Base-by-base conservation (phyloP, 2,329 filamentous ascomycete genomes). In the Xylaria sp. region DNA sequence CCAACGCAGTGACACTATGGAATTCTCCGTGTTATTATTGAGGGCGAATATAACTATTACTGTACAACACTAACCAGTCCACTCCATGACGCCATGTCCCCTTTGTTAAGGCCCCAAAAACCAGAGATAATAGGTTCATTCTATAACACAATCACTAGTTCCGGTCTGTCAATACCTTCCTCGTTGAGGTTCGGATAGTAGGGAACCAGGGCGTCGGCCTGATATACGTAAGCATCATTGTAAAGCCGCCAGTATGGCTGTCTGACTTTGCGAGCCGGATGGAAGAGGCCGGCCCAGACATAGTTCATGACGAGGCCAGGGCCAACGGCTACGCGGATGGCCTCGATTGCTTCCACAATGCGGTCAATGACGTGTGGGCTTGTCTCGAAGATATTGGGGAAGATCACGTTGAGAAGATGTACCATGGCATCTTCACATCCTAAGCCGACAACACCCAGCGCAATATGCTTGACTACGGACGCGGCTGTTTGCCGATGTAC, bases 361-460 rank as follows among this genome's bases (percentile, higher is more conserved):
- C 96, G 90, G 80, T 99, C 96, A 74, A 99, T 99, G 75, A 99
- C 96, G 86, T 99, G 96, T 0, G 96, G 96, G 73, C 92, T 96
- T 5, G 96, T 99, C 81, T 99, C 96, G 80, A 98, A 99, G 62
- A 99, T 86, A 79, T 99, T 99, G 38, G 96, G 96, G 79, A 95
- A 97, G 6, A 99, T 87, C 3, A 99, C 86, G 81, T 99, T 99
- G 72, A 99, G 92, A 29, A 99, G 86, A 81, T 99, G 96, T 53
- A 99, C 86, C 95, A 99, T 98, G 54, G 96, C 96, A 77, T 99
- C 96, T 82, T 99, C 96, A 79, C 95, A 98, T 27, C 96, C 96
- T 3, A 99, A 87, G 38, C 96, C 96, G 57, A 98, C 95, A n/a
- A 98, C 96, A 61, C 96, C 96, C 0, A 99, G 87, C 1, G 96